Evolutionary conservation across 306 rosid species (phyloP).

Genomic region (Sophora flavescens): DNA sequence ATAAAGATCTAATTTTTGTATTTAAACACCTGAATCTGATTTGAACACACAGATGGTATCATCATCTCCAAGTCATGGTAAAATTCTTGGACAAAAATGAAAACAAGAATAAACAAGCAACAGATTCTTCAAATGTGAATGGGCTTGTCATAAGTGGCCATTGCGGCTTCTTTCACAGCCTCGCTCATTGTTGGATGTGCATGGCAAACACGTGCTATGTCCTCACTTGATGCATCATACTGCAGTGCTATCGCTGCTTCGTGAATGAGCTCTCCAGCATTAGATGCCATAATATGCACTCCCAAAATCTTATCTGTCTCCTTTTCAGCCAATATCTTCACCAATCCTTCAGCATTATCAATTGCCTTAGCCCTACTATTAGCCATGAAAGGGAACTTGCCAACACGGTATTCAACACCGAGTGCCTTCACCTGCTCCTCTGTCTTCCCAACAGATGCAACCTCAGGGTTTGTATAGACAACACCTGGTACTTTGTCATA

Average conservation of each 20-base stretch:
- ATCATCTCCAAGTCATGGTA: constrained; percentile 54
- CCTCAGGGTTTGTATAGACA: constrained; percentile 95
- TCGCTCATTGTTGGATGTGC: constrained; percentile 99
- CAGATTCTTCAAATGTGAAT: constrained; percentile 77
- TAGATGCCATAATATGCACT: constrained; percentile 95
- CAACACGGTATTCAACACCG: constrained; percentile 82
- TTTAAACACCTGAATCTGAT: constrained; percentile 57
- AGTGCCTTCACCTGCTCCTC: constrained; percentile 94
- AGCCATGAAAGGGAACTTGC: constrained; percentile 96
- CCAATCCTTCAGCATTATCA: constrained; percentile 93
- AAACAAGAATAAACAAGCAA: constrained; percentile 49
- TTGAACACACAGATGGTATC: constrained; percentile 56
- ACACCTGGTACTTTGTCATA: constrained; percentile 99
- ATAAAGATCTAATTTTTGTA: constrained; percentile 53
- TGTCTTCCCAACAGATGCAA: constrained; percentile 92
- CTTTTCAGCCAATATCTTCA: constrained; percentile 90
- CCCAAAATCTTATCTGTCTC: constrained; percentile 97
- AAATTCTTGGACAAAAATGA: constrained; percentile 58
- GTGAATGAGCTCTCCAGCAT: constrained; percentile 98
- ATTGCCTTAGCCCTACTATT: constrained; percentile 99
- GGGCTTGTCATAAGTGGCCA: constrained; percentile 99
- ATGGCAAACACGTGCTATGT: constrained; percentile 98
- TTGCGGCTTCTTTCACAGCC: constrained; percentile 98
- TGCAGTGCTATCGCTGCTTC: constrained; percentile 91
- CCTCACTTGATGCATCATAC: constrained; percentile 94